Evolutionary conservation across 495 filamentous ascomycete genomes (phyloP), one percentile per base, ranked within the genome.

Genomic region (Friedmanniomyces endolithicus): DNA sequence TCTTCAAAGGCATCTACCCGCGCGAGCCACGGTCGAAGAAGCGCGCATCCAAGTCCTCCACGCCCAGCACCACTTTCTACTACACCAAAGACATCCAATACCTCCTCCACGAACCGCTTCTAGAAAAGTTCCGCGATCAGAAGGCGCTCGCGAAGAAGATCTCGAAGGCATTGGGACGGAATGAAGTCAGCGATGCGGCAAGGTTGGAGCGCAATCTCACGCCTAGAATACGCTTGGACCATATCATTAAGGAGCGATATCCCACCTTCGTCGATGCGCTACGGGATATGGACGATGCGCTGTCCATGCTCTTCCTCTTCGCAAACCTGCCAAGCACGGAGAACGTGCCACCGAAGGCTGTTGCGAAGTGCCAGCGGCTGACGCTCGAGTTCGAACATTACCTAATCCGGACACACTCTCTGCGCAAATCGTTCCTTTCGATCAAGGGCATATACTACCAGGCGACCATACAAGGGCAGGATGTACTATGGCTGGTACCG

Each of bases 401-500:
- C 71, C 76, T 98, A 52, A 98, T 98, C 67, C 76, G 79, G 43
- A 87, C 89, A 20, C 82, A 94, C 70, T 87, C 85, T 47, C 74
- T 98, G 52, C 84, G 88, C 63, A 96, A 94, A 71, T 94, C 88
- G 6, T 98, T 98, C 72, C 75, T 98, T 49, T 95, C 88, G 0
- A 97, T 98, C 70, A 98, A 97, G 75, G 92, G 92, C 65, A 96
- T 98, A 64, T 98, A 98, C 72, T 98, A 97, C 71, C 94, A 98
- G 73, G 94, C 90, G 8, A 97, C 86, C 45, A 90, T 98, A 48
- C 88, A 95, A 66, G 90, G 90, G n/a, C 90, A 97, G 69, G 92
- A 98, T 62, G 84, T 97, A 48, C 74, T 98, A 66, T 98, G 92
- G 92, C 74, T 98, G 19, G 92, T 95, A 2, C 92, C 92, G 1